These are phyloP conservation scores for Boechera stricta DNA, from an alignment of 345 rosid genomes.

Conservation along the genomic window DNA sequence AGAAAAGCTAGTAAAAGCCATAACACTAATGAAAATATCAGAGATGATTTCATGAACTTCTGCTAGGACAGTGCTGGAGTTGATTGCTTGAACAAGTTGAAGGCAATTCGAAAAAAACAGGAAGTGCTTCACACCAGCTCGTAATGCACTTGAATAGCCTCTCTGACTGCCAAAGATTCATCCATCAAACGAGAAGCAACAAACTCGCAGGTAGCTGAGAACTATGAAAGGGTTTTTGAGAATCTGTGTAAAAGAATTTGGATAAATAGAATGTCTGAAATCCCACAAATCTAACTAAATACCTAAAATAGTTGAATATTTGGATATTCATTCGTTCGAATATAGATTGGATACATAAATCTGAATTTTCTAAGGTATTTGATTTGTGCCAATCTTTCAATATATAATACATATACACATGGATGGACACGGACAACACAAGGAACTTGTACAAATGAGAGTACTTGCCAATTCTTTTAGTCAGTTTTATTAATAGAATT, in stretches of 20 bases:
- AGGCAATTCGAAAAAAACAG: no score
- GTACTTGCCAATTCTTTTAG: constrained; percentile 15
- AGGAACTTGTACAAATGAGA: constrained; percentile 13
- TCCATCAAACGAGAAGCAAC: no score
- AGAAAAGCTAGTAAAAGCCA: no score
- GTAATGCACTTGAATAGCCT: no score
- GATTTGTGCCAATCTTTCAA: constrained; percentile 15
- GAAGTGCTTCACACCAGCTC: no score
- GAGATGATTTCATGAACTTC: no score
- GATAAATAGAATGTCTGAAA: background rate
- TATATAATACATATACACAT: background rate
- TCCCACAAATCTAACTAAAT: background rate
- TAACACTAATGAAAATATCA: no score
- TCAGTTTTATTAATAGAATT: constrained; percentile 20
- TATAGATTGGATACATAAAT: background rate
- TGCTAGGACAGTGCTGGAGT: no score
- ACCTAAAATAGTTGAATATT: background rate
- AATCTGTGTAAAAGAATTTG: background rate
- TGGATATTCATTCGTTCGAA: background rate
- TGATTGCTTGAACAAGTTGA: no score
- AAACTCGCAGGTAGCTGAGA: no score
- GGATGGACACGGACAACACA: constrained; percentile 34
- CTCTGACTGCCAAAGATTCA: no score
- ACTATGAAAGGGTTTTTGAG: no score
- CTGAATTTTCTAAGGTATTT: background rate